phyloP scores from a whole-genome alignment of 2,329 filamentous ascomycete genomes.

The Trichoderma semiorbis region DNA sequence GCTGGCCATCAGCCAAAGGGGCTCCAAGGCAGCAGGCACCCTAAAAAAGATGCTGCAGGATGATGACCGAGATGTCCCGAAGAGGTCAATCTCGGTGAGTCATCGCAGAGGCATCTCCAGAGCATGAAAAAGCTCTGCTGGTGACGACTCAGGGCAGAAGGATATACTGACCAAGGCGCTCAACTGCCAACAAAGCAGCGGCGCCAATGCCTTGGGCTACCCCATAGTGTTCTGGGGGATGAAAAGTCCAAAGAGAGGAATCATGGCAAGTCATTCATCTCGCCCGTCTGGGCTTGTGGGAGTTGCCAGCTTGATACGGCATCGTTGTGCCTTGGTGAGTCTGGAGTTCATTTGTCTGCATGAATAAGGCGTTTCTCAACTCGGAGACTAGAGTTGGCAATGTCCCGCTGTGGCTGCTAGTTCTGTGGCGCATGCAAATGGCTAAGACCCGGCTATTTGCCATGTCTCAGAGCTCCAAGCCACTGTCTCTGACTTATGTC shows the following conservation, averaged over 20 bases:
- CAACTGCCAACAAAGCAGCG: neutral
- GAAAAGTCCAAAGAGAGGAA: neutral
- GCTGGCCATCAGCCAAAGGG: neutral
- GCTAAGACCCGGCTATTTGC: conserved; percentile 13
- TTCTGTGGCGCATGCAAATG: conserved; percentile 1
- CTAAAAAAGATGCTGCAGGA: neutral
- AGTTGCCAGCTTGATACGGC: neutral
- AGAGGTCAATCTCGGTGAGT: neutral
- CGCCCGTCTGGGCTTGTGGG: neutral
- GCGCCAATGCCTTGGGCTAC: neutral
- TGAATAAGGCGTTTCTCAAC: conserved; percentile 4
- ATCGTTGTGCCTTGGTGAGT: conserved; percentile 6
- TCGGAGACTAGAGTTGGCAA: conserved; percentile 21
- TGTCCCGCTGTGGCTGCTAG: conserved; percentile 25
- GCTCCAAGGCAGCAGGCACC: neutral
- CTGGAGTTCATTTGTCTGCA: conserved; percentile 12
- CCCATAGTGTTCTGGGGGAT: neutral
- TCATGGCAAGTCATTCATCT: neutral
- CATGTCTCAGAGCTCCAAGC: neutral
- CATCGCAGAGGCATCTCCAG: neutral
- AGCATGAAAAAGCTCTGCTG: neutral
- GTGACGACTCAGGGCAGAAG: neutral
- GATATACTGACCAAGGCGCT: conserved; percentile 11
- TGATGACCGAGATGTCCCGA: neutral
- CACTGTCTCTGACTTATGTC: neutral